phyloP scores from a whole-genome alignment of 2,329 filamentous ascomycete genomes.

The Myriosclerotinia curreyana region DNA sequence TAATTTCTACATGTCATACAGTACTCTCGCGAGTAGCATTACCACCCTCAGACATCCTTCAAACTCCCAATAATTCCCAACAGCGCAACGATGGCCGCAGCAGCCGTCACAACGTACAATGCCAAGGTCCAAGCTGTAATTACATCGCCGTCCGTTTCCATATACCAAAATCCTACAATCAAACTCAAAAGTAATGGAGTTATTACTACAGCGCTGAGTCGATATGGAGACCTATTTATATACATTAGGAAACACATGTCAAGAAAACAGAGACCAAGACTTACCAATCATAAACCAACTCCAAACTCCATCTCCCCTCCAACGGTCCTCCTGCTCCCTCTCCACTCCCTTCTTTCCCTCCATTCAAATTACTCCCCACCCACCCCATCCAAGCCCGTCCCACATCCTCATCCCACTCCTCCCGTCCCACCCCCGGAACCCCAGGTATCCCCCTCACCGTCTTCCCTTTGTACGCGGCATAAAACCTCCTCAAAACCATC shows the following conservation, averaged over 20 bases:
- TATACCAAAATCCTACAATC: conserved; percentile 30
- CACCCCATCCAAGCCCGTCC: not conserved
- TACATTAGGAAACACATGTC: too few relatives aligned
- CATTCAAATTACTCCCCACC: conserved; percentile 5
- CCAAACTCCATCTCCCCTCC: conserved; percentile 16
- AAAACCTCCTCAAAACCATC: conserved; percentile 5
- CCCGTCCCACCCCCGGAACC: not conserved
- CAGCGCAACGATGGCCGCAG: conserved; percentile 33
- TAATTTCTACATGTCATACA: not conserved
- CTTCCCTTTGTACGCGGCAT: not conserved
- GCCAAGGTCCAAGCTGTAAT: conserved; percentile 32
- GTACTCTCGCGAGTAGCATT: not conserved
- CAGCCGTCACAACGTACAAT: conserved; percentile 33
- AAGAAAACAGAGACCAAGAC: not conserved
- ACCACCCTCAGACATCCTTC: conserved; percentile 30
- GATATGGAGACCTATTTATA: conserved; percentile 29
- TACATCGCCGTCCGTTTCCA: conserved; percentile 29
- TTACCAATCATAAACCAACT: conserved; percentile 16
- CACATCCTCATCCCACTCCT: conserved; percentile 12
- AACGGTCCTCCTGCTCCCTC: not conserved
- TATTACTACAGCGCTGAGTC: conserved; percentile 27
- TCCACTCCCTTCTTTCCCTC: not conserved
- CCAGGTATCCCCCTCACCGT: too few relatives aligned
- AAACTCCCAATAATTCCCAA: conserved; percentile 33
- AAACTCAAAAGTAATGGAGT: conserved; percentile 28